Conservation (phyloP, 1,284 basidiomycete genomes). For the Exobasidium cylindrosporum region DNA sequence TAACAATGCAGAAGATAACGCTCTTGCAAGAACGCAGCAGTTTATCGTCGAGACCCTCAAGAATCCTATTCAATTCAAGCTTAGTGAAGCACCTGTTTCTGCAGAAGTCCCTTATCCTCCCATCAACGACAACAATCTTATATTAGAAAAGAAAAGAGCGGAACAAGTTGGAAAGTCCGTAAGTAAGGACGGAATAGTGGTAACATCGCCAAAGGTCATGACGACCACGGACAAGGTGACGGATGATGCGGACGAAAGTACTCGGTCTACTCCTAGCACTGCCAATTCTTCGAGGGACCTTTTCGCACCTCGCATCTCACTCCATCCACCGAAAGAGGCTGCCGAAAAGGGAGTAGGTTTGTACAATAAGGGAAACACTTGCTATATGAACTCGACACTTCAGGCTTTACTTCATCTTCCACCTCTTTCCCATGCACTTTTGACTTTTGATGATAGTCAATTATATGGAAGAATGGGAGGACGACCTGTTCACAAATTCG, state of each 20-base stretch:
- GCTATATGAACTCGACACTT: slow-evolving; percentile 91
- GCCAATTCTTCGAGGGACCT: not conserved
- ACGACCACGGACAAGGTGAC: not conserved
- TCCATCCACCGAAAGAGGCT: slow-evolving; percentile 6
- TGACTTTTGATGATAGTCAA: slow-evolving; percentile 60
- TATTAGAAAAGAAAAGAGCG: not conserved
- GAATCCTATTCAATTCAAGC: slow-evolving; percentile 10
- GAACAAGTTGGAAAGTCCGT: not conserved
- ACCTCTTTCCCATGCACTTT: slow-evolving; percentile 72
- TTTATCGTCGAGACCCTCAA: slow-evolving; percentile 7
- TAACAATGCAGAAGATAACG: not conserved
- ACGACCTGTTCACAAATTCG: slow-evolving; percentile 60
- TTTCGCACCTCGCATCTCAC: not conserved
- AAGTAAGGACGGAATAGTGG: not conserved
- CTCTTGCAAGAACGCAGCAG: slow-evolving; percentile 2
- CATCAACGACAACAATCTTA: slow-evolving; percentile 11
- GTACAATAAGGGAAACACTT: slow-evolving; percentile 90
- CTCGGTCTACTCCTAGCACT: not conserved
- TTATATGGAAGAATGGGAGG: slow-evolving; percentile 56
- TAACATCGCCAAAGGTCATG: not conserved
- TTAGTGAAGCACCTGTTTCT: not conserved
- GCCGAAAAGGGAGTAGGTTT: slow-evolving; percentile 62
- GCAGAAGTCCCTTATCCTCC: slow-evolving; percentile 9
- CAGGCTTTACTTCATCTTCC: slow-evolving; percentile 93
- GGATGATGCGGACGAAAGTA: not conserved